Base-by-base conservation (phyloP, 768 basidiomycete species). In the Suillus luteus region DNA sequence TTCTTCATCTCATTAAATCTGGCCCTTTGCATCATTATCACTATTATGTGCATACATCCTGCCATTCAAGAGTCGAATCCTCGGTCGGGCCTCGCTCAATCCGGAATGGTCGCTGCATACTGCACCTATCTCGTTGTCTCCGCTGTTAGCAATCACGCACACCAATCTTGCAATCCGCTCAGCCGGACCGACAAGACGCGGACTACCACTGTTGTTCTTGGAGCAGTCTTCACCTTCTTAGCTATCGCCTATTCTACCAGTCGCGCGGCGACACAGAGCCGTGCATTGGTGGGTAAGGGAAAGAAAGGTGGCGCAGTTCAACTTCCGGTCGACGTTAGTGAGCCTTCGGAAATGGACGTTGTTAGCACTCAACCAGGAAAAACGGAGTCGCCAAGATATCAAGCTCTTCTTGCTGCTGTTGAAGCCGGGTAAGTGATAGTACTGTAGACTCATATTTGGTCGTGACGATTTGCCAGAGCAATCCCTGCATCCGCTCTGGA, bases 201-300 rank as follows among this genome's bases (percentile, higher is more conserved):
- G 64, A 94, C 88, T 43, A 95, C 94, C 9, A 90, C 93, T 2
- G 87, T 97, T 54, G 80, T 98, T 33, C 82, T 98, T 51, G 97
- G 97, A 37, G 97, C 93, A 9, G 75, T 94, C 12, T 97, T 99
- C 77, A 99, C 97, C 0, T 99, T 99, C 86, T 78, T 99, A 54
- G 96, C 97, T 5, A 97, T 99, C 68, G 96, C 97, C 8, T 99
- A 98, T 73, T 98, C 96, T 35, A 99, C 97, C 0, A 92, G 90
- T 31, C 84, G 96, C 59, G 97, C 97, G 6, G 97, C 97, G 11
- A 99, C 97, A 0, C 95, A 96, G 77, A 93, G 92, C 70, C 87
- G 92, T 64, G 96, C 95, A 8, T 78, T 99, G 27, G 90, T 91
- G 0, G 96, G 95, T 2, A 87, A 81, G 64, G 82, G 82, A 37